phyloP scores from a whole-genome alignment of 345 rosid genomes.

The Reutealis trisperma region DNA sequence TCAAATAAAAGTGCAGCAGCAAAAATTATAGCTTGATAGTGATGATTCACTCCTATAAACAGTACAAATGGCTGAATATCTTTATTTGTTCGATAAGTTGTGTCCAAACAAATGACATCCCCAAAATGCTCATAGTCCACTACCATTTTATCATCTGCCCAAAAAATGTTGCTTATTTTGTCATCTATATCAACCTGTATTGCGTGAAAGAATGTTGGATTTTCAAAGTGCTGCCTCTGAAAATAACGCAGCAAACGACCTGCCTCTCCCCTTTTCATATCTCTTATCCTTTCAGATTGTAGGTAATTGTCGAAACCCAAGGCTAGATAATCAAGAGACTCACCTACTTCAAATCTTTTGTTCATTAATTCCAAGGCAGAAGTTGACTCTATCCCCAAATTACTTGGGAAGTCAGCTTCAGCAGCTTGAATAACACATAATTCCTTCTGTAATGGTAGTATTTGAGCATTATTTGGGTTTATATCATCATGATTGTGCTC shows the following conservation, averaged over 20 bases:
- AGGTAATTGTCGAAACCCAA: slow-evolving; percentile 24
- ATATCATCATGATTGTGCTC: slow-evolving; percentile 32
- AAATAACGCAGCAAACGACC: slow-evolving; percentile 37
- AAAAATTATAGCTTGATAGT: slow-evolving; percentile 33
- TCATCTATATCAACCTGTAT: slow-evolving; percentile 40
- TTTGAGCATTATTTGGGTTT: slow-evolving; percentile 22
- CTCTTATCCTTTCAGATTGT: slow-evolving; percentile 32
- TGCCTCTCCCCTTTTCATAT: slow-evolving; percentile 38
- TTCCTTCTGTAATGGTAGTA: slow-evolving; percentile 30
- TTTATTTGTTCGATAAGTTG: slow-evolving; percentile 28
- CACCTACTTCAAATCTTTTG: slow-evolving; percentile 16
- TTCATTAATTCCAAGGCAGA: slow-evolving; percentile 14
- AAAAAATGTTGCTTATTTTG: slow-evolving; percentile 39
- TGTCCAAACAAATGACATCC: slow-evolving; percentile 42
- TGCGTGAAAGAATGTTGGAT: slow-evolving; percentile 27
- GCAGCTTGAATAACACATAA: slow-evolving; percentile 19
- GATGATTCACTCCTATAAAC: slow-evolving; percentile 43
- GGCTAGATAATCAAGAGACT: slow-evolving; percentile 33
- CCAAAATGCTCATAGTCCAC: slow-evolving; percentile 40
- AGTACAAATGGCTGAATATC: slow-evolving; percentile 38
- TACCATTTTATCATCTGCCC: slow-evolving; percentile 41
- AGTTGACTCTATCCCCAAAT: slow-evolving; percentile 18
- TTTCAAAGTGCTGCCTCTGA: slow-evolving; percentile 39
- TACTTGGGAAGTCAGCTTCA: slow-evolving; percentile 14
- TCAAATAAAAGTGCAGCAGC: slow-evolving; percentile 41